These are phyloP conservation scores for Scheffersomyces quercinus DNA, from an alignment of 1,139 yeast species.

Conservation along the genomic window DNA sequence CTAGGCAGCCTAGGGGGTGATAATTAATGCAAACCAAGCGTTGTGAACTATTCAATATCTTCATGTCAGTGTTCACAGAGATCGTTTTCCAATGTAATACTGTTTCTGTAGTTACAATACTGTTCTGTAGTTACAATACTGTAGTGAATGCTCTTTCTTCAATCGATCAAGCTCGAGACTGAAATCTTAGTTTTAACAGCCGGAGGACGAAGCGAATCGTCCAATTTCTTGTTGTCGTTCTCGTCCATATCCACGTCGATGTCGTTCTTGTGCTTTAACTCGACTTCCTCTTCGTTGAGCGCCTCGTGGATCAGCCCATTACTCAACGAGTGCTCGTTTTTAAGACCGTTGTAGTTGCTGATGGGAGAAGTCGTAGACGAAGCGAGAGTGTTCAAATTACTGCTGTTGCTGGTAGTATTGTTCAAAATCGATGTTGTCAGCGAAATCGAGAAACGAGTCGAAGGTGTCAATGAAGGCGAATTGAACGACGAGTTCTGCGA, in stretches of 20 bases:
- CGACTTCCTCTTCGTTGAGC: conserved; percentile 8
- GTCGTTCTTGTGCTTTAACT: conserved; percentile 1
- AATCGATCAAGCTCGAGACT: conserved; percentile 31
- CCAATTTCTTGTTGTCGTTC: conserved; percentile 5
- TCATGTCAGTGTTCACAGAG: no score
- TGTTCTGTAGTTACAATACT: no score
- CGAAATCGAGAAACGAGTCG: conserved; percentile 29
- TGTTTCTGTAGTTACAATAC: no score
- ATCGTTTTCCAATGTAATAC: no score
- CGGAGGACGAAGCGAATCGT: neutral
- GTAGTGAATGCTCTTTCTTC: neutral
- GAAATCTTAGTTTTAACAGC: conserved; percentile 20
- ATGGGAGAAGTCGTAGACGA: conserved; percentile 9
- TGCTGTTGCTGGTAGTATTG: conserved; percentile 1
- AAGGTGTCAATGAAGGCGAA: conserved; percentile 30
- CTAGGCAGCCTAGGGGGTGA: no score
- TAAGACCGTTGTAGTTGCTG: conserved; percentile 6
- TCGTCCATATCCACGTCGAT: conserved; percentile 6
- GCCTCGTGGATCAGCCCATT: neutral
- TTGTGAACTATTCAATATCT: no score
- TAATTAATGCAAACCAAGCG: no score
- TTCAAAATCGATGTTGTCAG: conserved; percentile 21
- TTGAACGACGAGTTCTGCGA: conserved; percentile 37
- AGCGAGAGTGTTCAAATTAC: neutral
- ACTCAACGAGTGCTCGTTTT: conserved; percentile 3